Evolutionary conservation across 2,329 filamentous ascomycete species (phyloP).

Genomic region (Aspergillus tubingensis): DNA sequence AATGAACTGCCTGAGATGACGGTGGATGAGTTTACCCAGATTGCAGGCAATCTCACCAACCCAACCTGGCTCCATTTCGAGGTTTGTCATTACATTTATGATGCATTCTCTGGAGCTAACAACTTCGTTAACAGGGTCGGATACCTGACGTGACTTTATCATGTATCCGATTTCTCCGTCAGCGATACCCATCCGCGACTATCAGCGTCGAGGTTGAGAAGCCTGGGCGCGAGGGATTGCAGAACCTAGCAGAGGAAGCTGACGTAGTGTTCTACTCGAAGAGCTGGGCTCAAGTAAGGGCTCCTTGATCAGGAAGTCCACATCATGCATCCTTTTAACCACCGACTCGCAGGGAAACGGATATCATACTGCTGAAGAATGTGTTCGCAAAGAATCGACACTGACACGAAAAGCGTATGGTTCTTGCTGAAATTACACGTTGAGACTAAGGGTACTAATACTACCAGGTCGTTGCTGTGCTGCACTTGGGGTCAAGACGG

Average conservation of each 20-base stretch:
- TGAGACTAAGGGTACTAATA: constrained; percentile 3
- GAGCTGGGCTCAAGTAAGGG: constrained; percentile 65
- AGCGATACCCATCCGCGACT: constrained; percentile 45
- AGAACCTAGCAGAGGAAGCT: constrained; percentile 61
- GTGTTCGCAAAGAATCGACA: constrained; percentile 50
- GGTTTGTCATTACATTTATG: constrained; percentile 41
- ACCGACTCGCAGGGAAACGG: constrained; percentile 32
- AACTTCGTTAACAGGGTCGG: constrained; percentile 55
- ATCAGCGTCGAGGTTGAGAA: constrained; percentile 76
- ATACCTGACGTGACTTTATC: constrained; percentile 61
- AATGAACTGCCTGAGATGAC: constrained; percentile 70
- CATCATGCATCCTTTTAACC: not conserved
- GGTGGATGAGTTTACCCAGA: constrained; percentile 57
- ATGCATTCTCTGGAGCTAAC: constrained; percentile 1
- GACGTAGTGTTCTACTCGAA: constrained; percentile 75
- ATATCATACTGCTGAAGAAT: constrained; percentile 53
- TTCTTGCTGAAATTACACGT: not conserved
- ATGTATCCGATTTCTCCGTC: constrained; percentile 61
- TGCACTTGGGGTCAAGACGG: constrained; percentile 64
- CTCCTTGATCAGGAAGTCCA: not conserved
- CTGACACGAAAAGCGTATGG: constrained; percentile 51
- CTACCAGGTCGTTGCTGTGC: constrained; percentile 50
- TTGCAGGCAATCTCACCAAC: constrained; percentile 44
- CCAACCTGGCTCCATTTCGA: constrained; percentile 71
- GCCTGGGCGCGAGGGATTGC: constrained; percentile 61